Evolutionary conservation across 306 rosid genomes (phyloP).

Genomic region (Macrotyloma uniflorum): DNA sequence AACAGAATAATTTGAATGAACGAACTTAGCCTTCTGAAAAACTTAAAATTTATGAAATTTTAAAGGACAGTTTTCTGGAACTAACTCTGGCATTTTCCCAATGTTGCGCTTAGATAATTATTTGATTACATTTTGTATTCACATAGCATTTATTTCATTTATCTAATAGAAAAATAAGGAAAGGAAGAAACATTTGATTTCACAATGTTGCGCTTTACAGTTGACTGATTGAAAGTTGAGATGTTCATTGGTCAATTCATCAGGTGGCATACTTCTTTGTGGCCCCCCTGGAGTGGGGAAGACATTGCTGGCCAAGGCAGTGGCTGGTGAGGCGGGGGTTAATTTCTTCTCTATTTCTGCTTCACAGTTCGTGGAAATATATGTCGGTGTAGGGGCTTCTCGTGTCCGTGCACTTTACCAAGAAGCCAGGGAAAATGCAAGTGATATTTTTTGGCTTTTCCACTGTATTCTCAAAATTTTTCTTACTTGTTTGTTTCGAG

Average conservation of each 20-base stretch:
- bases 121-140: conserved; percentile 22
- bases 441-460: conserved; percentile 35
- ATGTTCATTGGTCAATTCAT: conserved; percentile 44
- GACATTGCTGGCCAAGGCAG: conserved; percentile 97
- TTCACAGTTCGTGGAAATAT: conserved; percentile 96
- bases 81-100: background rate
- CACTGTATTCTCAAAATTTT: background rate
- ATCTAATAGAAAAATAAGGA: background rate
- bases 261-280: conserved; percentile 98
- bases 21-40: background rate
- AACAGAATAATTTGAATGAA: conserved; percentile 34
- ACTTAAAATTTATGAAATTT: conserved; percentile 9
- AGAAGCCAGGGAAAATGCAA: conserved; percentile 91
- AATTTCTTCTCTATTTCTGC: conserved; percentile 99
- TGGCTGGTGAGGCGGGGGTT: conserved; percentile 99
- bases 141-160: background rate
- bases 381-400: conserved; percentile 98
- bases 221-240: conserved; percentile 36
- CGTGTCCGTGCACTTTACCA: conserved; percentile 95
- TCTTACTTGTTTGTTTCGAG: conserved; percentile 22
- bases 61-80: background rate
- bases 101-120: conserved; percentile 7
- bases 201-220: conserved; percentile 25
- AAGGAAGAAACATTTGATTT: conserved; percentile 19
- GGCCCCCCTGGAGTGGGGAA: conserved; percentile 99